Evolutionary conservation across 1,284 basidiomycete species (phyloP), one percentile per base, ranked within the genome.

Genomic region (Cutaneotrichosporon sp.): DNA sequence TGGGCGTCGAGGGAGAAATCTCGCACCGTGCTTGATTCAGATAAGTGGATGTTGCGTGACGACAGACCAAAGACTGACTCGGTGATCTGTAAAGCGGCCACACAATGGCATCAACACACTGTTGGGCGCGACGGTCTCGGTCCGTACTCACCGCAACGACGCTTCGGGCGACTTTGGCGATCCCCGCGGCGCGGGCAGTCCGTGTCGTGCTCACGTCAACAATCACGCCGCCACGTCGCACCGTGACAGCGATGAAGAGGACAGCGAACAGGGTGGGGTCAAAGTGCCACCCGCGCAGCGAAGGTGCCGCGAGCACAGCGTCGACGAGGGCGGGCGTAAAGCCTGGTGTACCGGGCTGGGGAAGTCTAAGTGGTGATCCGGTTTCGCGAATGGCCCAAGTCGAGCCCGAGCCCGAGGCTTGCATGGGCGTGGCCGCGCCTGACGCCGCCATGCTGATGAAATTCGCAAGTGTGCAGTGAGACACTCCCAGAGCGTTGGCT

Each of bases 201-300:
- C 13, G 35, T 10, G 35, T 15, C n/a, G 12, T 17, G 21, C 13
- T 23, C 1, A 66, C 58, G 54, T 71, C 70, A 8, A 71, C 26
- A 9, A 73, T 61, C 4, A 69, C 37, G 12, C 69, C 70, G 12
- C 70, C 70, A n/a, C 51, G 51, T 10, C 58, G 50, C 8, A 62
- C 65, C 22, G 70, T 59, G n/a, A 67, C 55, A 1, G 61, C 55
- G 18, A 73, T 46, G 2, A 73, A 51, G 18, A 70, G 17, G 5
- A 64, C 52, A n/a, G 67, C 66, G 44, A 69, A 60, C 4, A 73
- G 26, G 3, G 59, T 52, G 3, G 61, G 57, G 51, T 68, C 62
- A 12, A 64, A 52, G 12, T 37, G 20, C 67, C 66, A 71, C 37
- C 58, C 60, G 21, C 22, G 41, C n/a, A 59, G 54, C 15, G 33